Evolutionary conservation across 805 yeast genomes (phyloP).

Genomic region (Spathaspora passalidarum): DNA sequence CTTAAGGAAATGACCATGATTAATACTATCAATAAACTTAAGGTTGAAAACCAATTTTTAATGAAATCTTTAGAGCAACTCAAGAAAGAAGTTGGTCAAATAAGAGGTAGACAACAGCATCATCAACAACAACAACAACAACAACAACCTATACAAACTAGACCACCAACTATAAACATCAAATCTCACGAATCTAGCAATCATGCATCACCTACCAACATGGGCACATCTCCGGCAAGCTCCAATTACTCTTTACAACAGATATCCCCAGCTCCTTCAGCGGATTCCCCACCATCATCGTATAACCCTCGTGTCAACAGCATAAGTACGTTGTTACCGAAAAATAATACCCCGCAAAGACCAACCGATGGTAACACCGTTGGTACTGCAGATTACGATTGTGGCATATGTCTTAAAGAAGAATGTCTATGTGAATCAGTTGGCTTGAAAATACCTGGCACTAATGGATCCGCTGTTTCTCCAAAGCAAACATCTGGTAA

Average conservation of each 20-base stretch:
- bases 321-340: background rate
- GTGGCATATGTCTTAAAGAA: conserved; percentile 69
- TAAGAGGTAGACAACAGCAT: conserved; percentile 12
- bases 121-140: conserved; percentile 3
- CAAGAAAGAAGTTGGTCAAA: conserved; percentile 26
- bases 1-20: conserved; percentile 53
- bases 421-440: conserved; percentile 62
- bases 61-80: conserved; percentile 42
- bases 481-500: conserved; percentile 3
- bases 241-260: conserved; percentile 39
- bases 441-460: conserved; percentile 36
- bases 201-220: conserved; percentile 13
- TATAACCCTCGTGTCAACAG: background rate
- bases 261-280: conserved; percentile 53
- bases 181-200: conserved; percentile 2
- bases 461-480: background rate
- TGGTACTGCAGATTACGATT: conserved; percentile 36
- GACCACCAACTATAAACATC: background rate
- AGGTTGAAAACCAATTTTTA: conserved; percentile 43
- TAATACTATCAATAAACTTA: conserved; percentile 49
- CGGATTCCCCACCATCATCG: conserved; percentile 42
- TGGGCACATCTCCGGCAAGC: conserved; percentile 24
- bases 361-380: conserved; percentile 4
- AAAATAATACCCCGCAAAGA: conserved; percentile 7
- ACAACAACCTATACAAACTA: background rate